Evolutionary conservation across 208 protist species (phyloP).

Genomic region (Acanthamoeba lenticulata): DNA sequence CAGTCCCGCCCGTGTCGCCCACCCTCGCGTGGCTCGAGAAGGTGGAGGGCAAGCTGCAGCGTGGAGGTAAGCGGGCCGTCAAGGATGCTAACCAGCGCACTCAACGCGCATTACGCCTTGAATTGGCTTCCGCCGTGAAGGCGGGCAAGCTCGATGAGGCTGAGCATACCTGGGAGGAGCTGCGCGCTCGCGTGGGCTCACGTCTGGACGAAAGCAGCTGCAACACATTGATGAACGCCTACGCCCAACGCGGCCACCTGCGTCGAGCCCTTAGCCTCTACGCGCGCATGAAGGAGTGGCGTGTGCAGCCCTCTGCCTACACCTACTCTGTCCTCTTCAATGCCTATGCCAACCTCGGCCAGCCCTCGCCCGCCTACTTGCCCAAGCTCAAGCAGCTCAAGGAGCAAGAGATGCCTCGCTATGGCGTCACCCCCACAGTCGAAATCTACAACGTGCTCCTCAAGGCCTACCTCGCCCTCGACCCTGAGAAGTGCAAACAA

Average conservation of each 20-base stretch:
- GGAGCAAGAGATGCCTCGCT: slow-evolving; percentile 36
- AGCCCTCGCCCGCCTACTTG: background rate
- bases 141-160: background rate
- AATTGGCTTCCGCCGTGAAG: background rate
- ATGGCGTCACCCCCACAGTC: background rate
- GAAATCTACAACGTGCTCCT: slow-evolving; percentile 62
- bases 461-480: slow-evolving; percentile 59
- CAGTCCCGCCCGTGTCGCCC: no score
- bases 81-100: background rate
- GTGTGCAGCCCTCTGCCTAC: background rate
- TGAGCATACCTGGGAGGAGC: background rate
- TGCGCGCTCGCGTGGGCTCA: background rate
- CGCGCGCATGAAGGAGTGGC: slow-evolving; percentile 32
- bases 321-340: slow-evolving; percentile 57
- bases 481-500: slow-evolving; percentile 3
- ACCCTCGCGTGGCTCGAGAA: background rate
- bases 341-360: slow-evolving; percentile 15
- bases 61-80: background rate
- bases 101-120: background rate
- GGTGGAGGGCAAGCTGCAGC: slow-evolving; percentile 26
- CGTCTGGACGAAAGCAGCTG: background rate
- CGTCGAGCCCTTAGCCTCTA: slow-evolving; percentile 2
- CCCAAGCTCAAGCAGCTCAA: slow-evolving; percentile 13
- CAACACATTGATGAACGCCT: background rate
- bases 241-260: slow-evolving; percentile 19